Conservation (phyloP, 192 early-diverging fungal genomes). For the Linnemannia schmuckeri region DNA sequence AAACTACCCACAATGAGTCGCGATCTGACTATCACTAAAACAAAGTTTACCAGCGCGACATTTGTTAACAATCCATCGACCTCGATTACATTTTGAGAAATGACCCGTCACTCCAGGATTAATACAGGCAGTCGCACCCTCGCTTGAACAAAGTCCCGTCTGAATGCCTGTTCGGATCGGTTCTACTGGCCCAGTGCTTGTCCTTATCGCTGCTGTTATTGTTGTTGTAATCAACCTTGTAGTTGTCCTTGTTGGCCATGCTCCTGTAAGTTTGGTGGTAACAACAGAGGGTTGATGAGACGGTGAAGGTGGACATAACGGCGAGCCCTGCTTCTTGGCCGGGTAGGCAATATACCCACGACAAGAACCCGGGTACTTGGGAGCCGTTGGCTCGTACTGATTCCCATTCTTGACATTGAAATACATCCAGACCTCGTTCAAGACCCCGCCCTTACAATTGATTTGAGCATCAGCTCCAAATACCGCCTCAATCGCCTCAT, state of each 20-base stretch:
- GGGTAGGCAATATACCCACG: conserved; percentile 17
- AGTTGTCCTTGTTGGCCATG: background rate
- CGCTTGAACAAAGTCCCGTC: conserved; percentile 4
- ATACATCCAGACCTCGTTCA: conserved; percentile 56
- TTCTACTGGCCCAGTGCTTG: background rate
- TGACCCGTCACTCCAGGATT: background rate
- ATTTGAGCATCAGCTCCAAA: conserved; percentile 58
- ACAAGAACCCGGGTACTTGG: conserved; percentile 7
- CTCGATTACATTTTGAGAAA: conserved; percentile 19
- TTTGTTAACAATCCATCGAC: conserved; percentile 22
- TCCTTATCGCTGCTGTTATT: background rate
- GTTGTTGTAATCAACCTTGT: background rate
- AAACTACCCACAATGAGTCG: conserved; percentile 25
- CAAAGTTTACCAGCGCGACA: conserved; percentile 7
- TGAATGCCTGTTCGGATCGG: background rate
- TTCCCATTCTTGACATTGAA: conserved; percentile 27
- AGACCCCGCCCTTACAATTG: conserved; percentile 54
- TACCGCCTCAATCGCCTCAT: conserved; percentile 47
- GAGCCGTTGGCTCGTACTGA: conserved; percentile 3
- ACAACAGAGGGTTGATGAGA: background rate
- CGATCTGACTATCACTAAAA: conserved; percentile 7
- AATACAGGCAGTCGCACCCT: conserved; percentile 21
- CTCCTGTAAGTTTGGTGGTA: background rate
- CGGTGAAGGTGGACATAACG: background rate
- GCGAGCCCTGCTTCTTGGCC: background rate